These are phyloP conservation scores for Ophiostoma quercus DNA, from an alignment of 2,329 filamentous ascomycete species.

Conservation along the genomic window DNA sequence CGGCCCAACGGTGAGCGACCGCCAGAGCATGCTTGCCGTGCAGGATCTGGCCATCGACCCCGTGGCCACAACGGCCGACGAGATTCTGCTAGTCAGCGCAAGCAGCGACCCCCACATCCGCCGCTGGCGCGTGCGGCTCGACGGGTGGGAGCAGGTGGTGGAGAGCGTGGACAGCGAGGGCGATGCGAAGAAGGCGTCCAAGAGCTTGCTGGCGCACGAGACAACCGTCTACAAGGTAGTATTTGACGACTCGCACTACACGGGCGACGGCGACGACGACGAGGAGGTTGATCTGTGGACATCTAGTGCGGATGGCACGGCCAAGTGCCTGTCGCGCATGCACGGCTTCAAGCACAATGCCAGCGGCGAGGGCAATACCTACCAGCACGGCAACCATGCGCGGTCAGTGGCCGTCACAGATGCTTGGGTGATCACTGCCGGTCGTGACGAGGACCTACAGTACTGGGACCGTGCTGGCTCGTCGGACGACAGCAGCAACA, in stretches of 20 bases:
- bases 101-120: conserved; percentile 77
- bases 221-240: conserved; percentile 80
- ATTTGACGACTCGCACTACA: conserved; percentile 42
- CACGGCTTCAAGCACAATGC: conserved; percentile 48
- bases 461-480: conserved; percentile 81
- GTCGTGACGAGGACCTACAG: conserved; percentile 84
- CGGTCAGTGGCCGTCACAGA: conserved; percentile 71
- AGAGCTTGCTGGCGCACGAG: conserved; percentile 67
- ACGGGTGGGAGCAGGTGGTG: conserved; percentile 50
- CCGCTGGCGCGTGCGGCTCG: conserved; percentile 61
- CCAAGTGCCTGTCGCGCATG: conserved; percentile 68
- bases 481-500: conserved; percentile 68
- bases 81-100: conserved; percentile 65
- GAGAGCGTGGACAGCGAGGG: conserved; percentile 32
- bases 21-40: conserved; percentile 66
- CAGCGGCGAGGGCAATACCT: conserved; percentile 59
- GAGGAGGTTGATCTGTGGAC: conserved; percentile 79
- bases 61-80: conserved; percentile 45
- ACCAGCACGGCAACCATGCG: conserved; percentile 85
- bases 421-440: conserved; percentile 78
- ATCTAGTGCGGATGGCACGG: conserved; percentile 82
- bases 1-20: conserved; percentile 27
- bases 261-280: conserved; percentile 6
- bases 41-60: conserved; percentile 76
- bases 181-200: conserved; percentile 3